phyloP scores from a whole-genome alignment of 2,329 filamentous ascomycete genomes.

The Graphilbum fragrans region DNA sequence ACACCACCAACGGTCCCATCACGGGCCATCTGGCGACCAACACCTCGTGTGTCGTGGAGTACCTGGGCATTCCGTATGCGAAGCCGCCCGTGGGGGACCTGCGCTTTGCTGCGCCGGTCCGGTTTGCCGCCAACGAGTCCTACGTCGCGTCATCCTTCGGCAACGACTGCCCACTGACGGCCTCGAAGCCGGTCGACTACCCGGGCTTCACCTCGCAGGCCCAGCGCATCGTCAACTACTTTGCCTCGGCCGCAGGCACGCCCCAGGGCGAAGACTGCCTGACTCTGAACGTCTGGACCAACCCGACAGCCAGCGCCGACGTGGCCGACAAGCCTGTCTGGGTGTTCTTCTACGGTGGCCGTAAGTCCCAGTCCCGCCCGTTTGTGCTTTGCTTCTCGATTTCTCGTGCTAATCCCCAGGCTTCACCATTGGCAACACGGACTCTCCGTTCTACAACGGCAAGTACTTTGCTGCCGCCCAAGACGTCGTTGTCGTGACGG shows the following conservation, averaged over 20 bases:
- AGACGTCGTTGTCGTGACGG: constrained; percentile 31
- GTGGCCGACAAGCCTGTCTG: constrained; percentile 20
- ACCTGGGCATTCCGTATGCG: constrained; percentile 21
- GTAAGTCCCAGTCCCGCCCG: background rate
- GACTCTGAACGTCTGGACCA: constrained; percentile 25
- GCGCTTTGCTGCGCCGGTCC: constrained; percentile 15
- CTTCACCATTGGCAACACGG: constrained; percentile 17
- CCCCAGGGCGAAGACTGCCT: constrained; percentile 24
- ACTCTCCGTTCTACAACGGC: constrained; percentile 27
- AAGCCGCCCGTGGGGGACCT: constrained; percentile 15
- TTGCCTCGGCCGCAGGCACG: constrained; percentile 12
- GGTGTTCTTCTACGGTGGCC: constrained; percentile 25
- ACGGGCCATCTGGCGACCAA: constrained; percentile 18
- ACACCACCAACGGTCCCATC: constrained; percentile 20
- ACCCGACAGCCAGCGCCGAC: constrained; percentile 13
- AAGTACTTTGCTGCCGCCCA: constrained; percentile 27
- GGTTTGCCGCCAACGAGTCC: constrained; percentile 9
- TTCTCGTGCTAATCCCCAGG: constrained; percentile 5
- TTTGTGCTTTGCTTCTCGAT: background rate
- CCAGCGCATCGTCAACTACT: constrained; percentile 13
- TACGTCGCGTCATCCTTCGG: constrained; percentile 17
- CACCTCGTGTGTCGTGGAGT: constrained; percentile 22
- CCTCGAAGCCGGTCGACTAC: constrained; percentile 13
- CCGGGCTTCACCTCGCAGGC: constrained; percentile 18
- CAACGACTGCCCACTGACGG: constrained; percentile 14